These are phyloP conservation scores for Populus hybrid DNA, from an alignment of 441 rosid species.

Conservation along the genomic window DNA sequence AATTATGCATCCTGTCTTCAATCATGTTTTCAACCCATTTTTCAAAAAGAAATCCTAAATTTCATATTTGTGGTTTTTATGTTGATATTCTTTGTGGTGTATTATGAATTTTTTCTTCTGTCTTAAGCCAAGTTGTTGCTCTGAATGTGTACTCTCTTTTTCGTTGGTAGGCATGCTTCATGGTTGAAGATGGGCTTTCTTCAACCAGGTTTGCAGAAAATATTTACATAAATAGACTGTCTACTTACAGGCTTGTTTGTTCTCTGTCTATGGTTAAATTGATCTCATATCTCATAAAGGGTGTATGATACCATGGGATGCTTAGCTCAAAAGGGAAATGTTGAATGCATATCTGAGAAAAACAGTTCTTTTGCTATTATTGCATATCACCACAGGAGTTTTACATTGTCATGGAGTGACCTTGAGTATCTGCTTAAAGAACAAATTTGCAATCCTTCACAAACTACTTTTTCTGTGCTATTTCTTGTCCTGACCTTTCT, in stretches of 20 bases:
- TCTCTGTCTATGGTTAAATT: neutral
- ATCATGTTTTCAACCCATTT: neutral
- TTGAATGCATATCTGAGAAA: neutral
- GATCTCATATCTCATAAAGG: neutral
- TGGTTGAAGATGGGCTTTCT: conserved; percentile 1
- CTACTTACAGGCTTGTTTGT: neutral
- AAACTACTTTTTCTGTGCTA: no score
- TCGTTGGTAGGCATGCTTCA: neutral
- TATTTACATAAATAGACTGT: neutral
- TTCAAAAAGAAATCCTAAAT: neutral
- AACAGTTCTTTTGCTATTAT: neutral
- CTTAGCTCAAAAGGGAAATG: conserved; percentile 1
- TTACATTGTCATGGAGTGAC: neutral
- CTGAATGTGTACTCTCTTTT: neutral
- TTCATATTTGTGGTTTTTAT: neutral
- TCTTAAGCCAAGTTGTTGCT: neutral
- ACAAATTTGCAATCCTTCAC: no score
- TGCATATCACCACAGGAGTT: neutral
- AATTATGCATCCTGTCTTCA: no score
- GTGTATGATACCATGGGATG: neutral
- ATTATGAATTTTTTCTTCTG: no score
- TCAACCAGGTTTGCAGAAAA: neutral
- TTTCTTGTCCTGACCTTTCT: neutral
- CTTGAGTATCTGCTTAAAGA: neutral
- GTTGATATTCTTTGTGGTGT: no score